Evolutionary conservation across 208 protist genomes (phyloP).

Genomic region (Leishmania major): DNA sequence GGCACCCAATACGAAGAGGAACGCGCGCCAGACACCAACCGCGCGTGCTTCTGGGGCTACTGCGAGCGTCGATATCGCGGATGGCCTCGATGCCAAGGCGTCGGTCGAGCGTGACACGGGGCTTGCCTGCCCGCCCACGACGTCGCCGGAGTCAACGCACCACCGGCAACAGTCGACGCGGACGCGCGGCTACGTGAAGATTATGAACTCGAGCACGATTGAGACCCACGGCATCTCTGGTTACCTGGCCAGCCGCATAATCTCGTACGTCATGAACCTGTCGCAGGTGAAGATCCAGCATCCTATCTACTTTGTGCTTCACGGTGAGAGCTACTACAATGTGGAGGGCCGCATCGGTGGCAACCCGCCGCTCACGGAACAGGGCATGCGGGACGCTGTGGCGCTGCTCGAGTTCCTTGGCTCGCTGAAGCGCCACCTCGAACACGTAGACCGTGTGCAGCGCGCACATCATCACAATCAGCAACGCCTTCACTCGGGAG

Average conservation of each 20-base stretch:
- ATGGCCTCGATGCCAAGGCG: background rate
- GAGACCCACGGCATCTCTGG: conserved; percentile 77
- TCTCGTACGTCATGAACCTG: conserved; percentile 88
- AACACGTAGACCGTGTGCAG: conserved; percentile 22
- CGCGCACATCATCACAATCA: background rate
- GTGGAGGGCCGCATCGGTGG: conserved; percentile 88
- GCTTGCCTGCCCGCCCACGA: background rate
- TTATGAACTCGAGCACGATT: conserved; percentile 56
- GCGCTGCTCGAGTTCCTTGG: conserved; percentile 78
- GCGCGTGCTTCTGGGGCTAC: background rate
- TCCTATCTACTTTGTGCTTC: conserved; percentile 90
- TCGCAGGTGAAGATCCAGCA: conserved; percentile 84
- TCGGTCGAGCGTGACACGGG: background rate
- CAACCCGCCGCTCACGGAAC: conserved; percentile 70
- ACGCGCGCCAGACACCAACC: background rate
- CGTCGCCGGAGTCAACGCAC: background rate
- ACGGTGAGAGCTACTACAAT: conserved; percentile 89
- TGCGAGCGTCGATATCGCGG: background rate
- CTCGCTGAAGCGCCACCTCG: conserved; percentile 65
- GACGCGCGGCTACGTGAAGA: conserved; percentile 58
- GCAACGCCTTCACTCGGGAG: background rate
- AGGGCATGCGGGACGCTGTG: conserved; percentile 71
- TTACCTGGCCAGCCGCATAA: conserved; percentile 74
- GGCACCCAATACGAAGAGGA: conserved; percentile 11
- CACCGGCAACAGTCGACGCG: background rate